Evolutionary conservation across 2,329 filamentous ascomycete species (phyloP).

Genomic region (Onygenales sp.): DNA sequence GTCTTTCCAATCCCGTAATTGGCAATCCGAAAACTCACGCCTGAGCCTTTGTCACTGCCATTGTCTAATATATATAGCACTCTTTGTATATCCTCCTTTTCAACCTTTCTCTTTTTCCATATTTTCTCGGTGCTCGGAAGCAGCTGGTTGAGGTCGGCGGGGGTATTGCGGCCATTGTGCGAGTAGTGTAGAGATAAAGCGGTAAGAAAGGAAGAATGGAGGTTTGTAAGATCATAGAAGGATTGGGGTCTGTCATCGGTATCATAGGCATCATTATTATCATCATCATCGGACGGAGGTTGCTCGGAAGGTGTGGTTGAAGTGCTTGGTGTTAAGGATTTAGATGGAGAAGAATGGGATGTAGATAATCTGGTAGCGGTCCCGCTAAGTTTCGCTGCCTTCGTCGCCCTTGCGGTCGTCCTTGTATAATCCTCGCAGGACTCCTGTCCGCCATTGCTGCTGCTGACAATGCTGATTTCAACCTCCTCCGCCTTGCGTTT

Average conservation of each 20-base stretch:
- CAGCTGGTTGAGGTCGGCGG: constrained; percentile 55
- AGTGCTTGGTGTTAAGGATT: neutral
- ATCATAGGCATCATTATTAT: constrained; percentile 16
- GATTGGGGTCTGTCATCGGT: constrained; percentile 33
- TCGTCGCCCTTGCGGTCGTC: constrained; percentile 7
- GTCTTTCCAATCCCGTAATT: constrained; percentile 32
- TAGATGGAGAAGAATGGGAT: neutral
- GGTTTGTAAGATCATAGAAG: constrained; percentile 46
- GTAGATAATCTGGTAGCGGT: neutral
- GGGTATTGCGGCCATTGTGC: constrained; percentile 54
- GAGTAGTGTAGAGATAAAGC: constrained; percentile 59
- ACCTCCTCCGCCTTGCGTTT: constrained; percentile 30
- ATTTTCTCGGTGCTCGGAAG: constrained; percentile 54
- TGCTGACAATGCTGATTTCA: constrained; percentile 22
- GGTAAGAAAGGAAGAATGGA: constrained; percentile 60
- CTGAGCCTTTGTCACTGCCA: neutral
- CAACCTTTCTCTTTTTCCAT: constrained; percentile 64
- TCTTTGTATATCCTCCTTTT: constrained; percentile 54
- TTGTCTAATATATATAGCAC: constrained; percentile 47
- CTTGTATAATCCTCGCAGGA: neutral
- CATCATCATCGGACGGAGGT: neutral
- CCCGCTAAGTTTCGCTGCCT: neutral
- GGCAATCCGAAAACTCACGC: constrained; percentile 24
- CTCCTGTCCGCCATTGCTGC: neutral
- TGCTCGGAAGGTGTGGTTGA: neutral